Percentiles rank a stretch among this genome's conserved stretches.
phyloP scores from a whole-genome alignment of 2,329 filamentous ascomycete species.

The Ampelomyces quisqualis region DNA sequence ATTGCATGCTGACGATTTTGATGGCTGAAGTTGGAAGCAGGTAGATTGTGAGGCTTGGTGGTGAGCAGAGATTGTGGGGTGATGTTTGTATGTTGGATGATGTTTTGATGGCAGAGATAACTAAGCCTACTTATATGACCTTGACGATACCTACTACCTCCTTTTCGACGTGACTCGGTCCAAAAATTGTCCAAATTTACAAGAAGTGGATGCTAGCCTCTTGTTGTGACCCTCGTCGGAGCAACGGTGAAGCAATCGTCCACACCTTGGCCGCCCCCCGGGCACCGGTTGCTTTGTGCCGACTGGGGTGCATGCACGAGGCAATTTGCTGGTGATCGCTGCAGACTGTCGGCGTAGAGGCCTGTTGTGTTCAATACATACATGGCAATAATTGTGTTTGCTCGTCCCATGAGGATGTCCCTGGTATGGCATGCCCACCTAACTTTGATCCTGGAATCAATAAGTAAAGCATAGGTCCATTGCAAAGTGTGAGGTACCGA shows the following conservation, averaged over 20 bases:
- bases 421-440: background rate
- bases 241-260: background rate
- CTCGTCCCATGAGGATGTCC: background rate
- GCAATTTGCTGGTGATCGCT: background rate
- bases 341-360: background rate
- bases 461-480: background rate
- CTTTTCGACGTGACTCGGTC: conserved; percentile 10
- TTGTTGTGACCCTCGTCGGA: conserved; percentile 3
- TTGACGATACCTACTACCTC: background rate
- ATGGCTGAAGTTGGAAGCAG: conserved; percentile 1
- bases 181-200: conserved; percentile 4
- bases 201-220: conserved; percentile 3
- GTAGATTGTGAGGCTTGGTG: background rate
- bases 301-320: background rate
- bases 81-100: conserved; percentile 3
- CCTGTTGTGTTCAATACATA: background rate
- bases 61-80: conserved; percentile 1
- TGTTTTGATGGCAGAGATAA: background rate
- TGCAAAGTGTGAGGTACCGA: background rate
- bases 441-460: conserved; percentile 1
- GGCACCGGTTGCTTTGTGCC: background rate
- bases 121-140: conserved; percentile 16
- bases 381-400: background rate
- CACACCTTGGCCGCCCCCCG: too few species aligned
- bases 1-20: conserved; percentile 16